Evolutionary conservation across 306 rosid genomes (phyloP), one percentile per base, ranked within the genome.

Genomic region (Prunus mongolica): DNA sequence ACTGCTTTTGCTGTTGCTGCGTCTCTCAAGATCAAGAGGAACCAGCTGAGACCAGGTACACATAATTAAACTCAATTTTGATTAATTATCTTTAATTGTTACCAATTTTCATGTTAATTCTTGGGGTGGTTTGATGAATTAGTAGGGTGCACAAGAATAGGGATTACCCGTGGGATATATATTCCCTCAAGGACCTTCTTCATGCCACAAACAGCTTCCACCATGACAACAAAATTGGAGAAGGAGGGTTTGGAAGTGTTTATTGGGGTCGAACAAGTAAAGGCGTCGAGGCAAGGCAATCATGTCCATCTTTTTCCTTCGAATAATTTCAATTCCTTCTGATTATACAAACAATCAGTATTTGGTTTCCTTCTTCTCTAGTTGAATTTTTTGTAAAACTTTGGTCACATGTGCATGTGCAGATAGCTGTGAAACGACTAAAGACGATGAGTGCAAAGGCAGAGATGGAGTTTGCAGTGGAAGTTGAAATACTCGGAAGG

Each of bases 381-480:
- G 72, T 51, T 22, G 14, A 32, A 32, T 52, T 66, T 51, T 20
- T 51, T 10, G 20, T 28, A 11, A 10, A 8, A 55, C 16, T 25
- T n/a, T 63, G 3, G 61, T 25, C 49, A 12, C n/a, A 18, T 47
- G 47, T 58, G 15, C 13, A 5, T 41, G 2, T 71, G 72, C 82
- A 94, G 98, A 90, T 94, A n/a, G 98, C 97, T 2, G 97, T 94
- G 80, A 94, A 94, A 81, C 80, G 97, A 6, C 74, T 94, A 65
- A 94, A 94, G 78, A 75, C 89, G 3, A 86, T 91, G 93, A 94
- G 86, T n/a, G 88, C 93, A n/a, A 94, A 92, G 85, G 91, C 96
- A 38, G 97, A 94, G 84, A 94, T 91, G 98, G 98, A 94, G 75
- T 94, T 94, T 70, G 98, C 98, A 8, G 97, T 94, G 14, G 95